These are phyloP conservation scores for Aspergillus ostianus DNA, from an alignment of 495 filamentous ascomycete genomes.

Conservation along the genomic window DNA sequence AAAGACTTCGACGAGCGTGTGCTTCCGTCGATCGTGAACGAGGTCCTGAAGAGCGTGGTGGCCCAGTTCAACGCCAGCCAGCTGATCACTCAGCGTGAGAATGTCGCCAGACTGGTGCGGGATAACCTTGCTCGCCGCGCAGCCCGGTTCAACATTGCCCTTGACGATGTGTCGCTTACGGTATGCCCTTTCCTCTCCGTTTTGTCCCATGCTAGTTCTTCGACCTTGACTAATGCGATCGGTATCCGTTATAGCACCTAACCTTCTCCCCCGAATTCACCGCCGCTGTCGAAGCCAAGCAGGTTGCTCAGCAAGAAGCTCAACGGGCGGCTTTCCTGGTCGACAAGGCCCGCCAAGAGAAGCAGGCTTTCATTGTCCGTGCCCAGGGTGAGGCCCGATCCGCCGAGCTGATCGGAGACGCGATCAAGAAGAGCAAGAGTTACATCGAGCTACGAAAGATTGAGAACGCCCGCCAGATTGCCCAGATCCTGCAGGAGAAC, in stretches of 20 bases:
- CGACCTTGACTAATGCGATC: constrained; percentile 17
- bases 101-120: constrained; percentile 83
- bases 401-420: constrained; percentile 95
- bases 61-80: constrained; percentile 99
- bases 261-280: constrained; percentile 99
- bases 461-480: constrained; percentile 90
- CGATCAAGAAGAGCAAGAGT: constrained; percentile 97
- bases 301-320: constrained; percentile 97
- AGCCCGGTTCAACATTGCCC: constrained; percentile 91
- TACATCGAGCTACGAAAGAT: constrained; percentile 97
- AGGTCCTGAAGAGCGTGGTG: constrained; percentile 97
- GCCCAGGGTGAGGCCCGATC: constrained; percentile 99
- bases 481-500: constrained; percentile 74
- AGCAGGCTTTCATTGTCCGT: constrained; percentile 97
- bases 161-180: constrained; percentile 96
- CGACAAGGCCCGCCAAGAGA: constrained; percentile 98
- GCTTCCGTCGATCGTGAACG: constrained; percentile 96
- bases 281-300: constrained; percentile 97
- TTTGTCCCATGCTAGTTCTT: not conserved
- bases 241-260: constrained; percentile 63
- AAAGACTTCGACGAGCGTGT: constrained; percentile 97
- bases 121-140: constrained; percentile 90
- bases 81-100: constrained; percentile 97
- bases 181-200: constrained; percentile 49
- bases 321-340: constrained; percentile 97